These are phyloP conservation scores for Chytriomyces sp. DNA, from an alignment of 192 early-diverging fungal genomes.

Conservation along the genomic window DNA sequence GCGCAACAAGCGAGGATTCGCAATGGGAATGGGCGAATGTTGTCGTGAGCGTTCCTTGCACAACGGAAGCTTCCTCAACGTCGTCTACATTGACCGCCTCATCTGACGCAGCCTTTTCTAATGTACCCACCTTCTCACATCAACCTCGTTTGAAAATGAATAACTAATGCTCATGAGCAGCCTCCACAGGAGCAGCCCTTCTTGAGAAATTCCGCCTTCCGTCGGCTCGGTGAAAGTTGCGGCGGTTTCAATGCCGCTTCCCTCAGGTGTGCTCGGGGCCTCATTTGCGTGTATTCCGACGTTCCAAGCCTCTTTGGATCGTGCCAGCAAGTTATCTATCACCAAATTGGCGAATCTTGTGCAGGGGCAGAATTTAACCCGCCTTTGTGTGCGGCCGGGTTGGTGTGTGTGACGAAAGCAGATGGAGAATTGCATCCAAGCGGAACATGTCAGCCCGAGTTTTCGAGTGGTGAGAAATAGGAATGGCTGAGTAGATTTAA, in stretches of 20 bases:
- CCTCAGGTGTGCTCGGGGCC: neutral
- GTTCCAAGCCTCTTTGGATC: neutral
- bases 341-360: constrained; percentile 4
- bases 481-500: too few relatives aligned
- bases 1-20: neutral
- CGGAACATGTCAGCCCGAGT: neutral
- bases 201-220: neutral
- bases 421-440: neutral
- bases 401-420: constrained; percentile 20
- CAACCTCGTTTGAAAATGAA: too few relatives aligned
- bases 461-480: too few relatives aligned
- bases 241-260: constrained; percentile 7
- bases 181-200: neutral
- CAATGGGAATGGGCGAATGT: neutral
- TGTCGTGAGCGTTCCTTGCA: constrained; percentile 21
- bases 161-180: too few relatives aligned
- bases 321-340: neutral
- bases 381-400: constrained; percentile 8
- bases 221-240: neutral
- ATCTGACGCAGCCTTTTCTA: neutral
- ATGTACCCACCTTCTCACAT: neutral
- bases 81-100: neutral
- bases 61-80: constrained; percentile 7
- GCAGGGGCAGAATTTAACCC: neutral
- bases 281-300: constrained; percentile 5